Percentiles rank a stretch among this genome's conserved stretches.
phyloP scores from a whole-genome alignment of 345 rosid species.

The Salix purpurea region DNA sequence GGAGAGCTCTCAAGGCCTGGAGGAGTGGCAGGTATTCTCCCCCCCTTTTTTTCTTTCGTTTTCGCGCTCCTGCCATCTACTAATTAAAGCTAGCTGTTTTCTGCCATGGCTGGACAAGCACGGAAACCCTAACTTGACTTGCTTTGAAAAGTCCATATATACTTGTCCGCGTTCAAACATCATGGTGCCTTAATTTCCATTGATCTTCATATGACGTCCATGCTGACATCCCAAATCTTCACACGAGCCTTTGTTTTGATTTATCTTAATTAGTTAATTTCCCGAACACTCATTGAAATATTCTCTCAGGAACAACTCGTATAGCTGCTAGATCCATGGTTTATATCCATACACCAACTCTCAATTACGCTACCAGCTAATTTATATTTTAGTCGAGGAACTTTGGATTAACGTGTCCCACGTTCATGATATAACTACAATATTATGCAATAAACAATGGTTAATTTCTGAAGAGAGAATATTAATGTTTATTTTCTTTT shows the following conservation, averaged over 20 bases:
- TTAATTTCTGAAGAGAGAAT: not conserved
- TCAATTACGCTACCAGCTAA: not conserved
- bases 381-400: not conserved
- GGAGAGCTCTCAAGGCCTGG: constrained; percentile 64
- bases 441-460: no score
- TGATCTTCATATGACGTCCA: not conserved
- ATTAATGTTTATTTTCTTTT: not conserved
- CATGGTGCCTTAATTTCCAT: not conserved
- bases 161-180: not conserved
- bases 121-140: not conserved
- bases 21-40: constrained; percentile 71
- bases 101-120: not conserved
- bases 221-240: not conserved
- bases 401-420: no score
- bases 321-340: not conserved
- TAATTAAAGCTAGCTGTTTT: not conserved
- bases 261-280: not conserved
- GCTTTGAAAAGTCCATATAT: not conserved
- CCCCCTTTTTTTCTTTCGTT: no score
- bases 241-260: not conserved
- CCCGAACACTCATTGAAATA: not conserved
- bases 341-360: not conserved
- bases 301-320: not conserved
- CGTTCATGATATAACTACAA: no score
- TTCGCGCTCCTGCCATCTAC: not conserved